A percentile compares a stretch with the other conserved stretches of the same genome.
Evolutionary conservation across 148 eudicot species (phyloP).

Genomic region (Mesembryanthemum crystallinum): DNA sequence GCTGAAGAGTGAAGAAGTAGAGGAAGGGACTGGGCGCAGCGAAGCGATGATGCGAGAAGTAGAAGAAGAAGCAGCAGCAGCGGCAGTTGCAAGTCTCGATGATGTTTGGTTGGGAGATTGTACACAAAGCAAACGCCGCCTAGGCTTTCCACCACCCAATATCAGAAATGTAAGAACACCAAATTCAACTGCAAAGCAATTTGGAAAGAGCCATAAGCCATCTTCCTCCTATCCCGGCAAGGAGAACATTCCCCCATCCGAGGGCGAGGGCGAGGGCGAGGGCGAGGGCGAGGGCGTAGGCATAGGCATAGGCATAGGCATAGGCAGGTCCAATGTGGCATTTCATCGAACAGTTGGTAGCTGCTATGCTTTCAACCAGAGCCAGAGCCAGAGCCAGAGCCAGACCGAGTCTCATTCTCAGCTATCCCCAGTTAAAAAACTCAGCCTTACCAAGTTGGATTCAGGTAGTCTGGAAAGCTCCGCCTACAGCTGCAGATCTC

Average conservation of each 20-base stretch:
- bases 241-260: conserved; percentile 20
- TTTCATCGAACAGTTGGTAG: conserved; percentile 19
- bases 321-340: background rate
- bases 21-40: background rate
- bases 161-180: background rate
- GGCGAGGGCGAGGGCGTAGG: background rate
- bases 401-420: background rate
- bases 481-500: conserved; percentile 6
- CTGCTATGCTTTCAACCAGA: too few species aligned
- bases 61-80: background rate
- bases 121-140: background rate
- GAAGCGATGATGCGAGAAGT: background rate
- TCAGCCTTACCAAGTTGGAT: conserved; percentile 25
- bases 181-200: background rate
- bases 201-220: conserved; percentile 12
- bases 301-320: too few species aligned
- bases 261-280: background rate
- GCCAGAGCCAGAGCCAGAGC: too few species aligned
- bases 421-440: too few species aligned
- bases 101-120: background rate
- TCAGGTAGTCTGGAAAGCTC: conserved; percentile 18
- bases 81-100: background rate
- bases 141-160: background rate
- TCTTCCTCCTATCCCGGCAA: conserved; percentile 13
- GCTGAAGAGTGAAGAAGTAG: too few species aligned